Percentiles rank a stretch among this genome's conserved stretches.
These are phyloP conservation scores for Wickerhamomyces pijperi DNA, from an alignment of 805 yeast genomes.

Conservation along the genomic window DNA sequence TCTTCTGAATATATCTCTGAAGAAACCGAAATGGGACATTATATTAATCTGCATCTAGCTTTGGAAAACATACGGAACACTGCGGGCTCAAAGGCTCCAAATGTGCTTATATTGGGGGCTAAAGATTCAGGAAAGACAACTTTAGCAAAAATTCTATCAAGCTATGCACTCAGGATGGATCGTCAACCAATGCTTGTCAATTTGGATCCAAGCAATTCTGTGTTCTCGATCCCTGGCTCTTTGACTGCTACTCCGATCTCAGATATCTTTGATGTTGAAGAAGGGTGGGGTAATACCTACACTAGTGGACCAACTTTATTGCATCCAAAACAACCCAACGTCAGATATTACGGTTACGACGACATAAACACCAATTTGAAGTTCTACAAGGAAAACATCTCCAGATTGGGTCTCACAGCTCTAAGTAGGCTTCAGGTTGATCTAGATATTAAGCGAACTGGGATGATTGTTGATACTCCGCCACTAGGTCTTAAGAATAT, in stretches of 20 bases:
- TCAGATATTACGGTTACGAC: constrained; percentile 68
- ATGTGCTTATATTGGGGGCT: constrained; percentile 64
- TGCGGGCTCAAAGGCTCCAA: constrained; percentile 23
- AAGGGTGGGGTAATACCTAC: constrained; percentile 67
- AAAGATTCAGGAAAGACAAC: constrained; percentile 71
- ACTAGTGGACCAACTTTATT: constrained; percentile 67
- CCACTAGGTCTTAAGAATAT: constrained; percentile 40
- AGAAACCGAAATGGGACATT: constrained; percentile 55
- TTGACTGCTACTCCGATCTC: constrained; percentile 75
- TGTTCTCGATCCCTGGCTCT: constrained; percentile 72
- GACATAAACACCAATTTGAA: constrained; percentile 38
- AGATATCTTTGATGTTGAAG: constrained; percentile 70
- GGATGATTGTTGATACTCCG: constrained; percentile 69
- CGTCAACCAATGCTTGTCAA: constrained; percentile 65
- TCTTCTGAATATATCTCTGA: constrained; percentile 56
- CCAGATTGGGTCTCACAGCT: constrained; percentile 23
- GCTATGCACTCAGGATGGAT: constrained; percentile 70
- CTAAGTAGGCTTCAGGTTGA: constrained; percentile 41
- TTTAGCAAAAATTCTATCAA: constrained; percentile 51
- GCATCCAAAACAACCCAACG: constrained; percentile 86
- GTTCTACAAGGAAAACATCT: constrained; percentile 16
- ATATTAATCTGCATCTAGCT: constrained; percentile 63
- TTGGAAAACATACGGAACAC: constrained; percentile 42
- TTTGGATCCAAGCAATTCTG: constrained; percentile 64
- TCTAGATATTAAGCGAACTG: constrained; percentile 31